These are phyloP conservation scores for button mushroom (Agaricus bisporus) DNA, from an alignment of 768 basidiomycete genomes.

Conservation along the genomic window DNA sequence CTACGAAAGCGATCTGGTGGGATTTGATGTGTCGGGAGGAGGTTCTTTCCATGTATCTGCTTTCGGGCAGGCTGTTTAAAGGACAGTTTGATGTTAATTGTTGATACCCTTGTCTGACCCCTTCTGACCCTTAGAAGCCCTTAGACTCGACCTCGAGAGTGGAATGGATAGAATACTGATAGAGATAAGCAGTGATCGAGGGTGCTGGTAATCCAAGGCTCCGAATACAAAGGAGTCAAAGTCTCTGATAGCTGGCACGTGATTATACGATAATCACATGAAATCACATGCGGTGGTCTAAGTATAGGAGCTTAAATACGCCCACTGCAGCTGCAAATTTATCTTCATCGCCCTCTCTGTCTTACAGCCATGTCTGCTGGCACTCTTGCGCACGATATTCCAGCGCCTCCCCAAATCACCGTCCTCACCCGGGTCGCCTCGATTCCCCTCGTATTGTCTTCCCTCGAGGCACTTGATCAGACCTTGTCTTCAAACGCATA, in stretches of 20 bases:
- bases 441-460: slow-evolving; percentile 68
- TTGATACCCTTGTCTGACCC: no score
- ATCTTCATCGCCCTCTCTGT: background rate
- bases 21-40: background rate
- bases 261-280: background rate
- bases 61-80: no score
- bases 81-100: no score
- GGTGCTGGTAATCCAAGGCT: no score
- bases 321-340: background rate
- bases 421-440: slow-evolving; percentile 57
- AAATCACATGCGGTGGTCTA: background rate
- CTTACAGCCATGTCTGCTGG: slow-evolving; percentile 19
- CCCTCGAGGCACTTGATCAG: slow-evolving; percentile 51
- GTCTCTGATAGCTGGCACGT: background rate
- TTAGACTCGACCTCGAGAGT: no score
- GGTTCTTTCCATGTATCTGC: no score
- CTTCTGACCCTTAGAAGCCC: no score
- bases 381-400: slow-evolving; percentile 19
- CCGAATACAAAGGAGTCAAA: background rate
- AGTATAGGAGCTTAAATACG: background rate
- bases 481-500: slow-evolving; percentile 54
- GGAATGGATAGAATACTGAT: no score
- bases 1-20: slow-evolving; percentile 1
- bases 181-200: no score
- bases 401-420: slow-evolving; percentile 49